Conservation (phyloP, 345 rosid species). For the Psidium friedrichsthalianum region DNA sequence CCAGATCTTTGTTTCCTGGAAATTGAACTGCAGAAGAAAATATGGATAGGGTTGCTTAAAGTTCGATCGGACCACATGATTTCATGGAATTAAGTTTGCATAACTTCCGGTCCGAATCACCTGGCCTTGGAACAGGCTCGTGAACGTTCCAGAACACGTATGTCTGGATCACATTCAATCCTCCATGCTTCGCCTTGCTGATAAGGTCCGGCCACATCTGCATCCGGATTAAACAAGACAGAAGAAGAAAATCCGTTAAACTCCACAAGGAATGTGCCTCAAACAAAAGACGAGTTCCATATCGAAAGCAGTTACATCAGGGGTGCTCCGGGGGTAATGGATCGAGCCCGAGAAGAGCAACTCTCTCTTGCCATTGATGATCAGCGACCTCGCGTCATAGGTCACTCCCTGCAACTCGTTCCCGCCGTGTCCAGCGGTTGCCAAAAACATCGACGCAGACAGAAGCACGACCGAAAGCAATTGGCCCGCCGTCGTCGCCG, state of each 20-base stretch:
- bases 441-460: background rate
- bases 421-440: background rate
- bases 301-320: conserved; percentile 21
- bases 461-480: background rate
- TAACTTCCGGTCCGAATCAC: conserved; percentile 5
- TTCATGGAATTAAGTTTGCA: background rate
- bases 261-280: background rate
- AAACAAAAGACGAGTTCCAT: background rate
- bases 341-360: conserved; percentile 79
- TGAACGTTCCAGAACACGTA: conserved; percentile 61
- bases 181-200: conserved; percentile 42
- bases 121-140: conserved; percentile 38
- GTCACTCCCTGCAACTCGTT: conserved; percentile 4
- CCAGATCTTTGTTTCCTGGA: conserved; percentile 28
- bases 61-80: background rate
- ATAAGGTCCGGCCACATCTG: conserved; percentile 60
- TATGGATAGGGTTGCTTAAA: background rate
- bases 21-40: conserved; percentile 28
- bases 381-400: conserved; percentile 53
- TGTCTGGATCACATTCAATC: conserved; percentile 44
- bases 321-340: conserved; percentile 79
- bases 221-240: background rate
- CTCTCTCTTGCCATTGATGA: conserved; percentile 45
- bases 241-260: background rate
- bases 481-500: background rate